A percentile compares a stretch with the other conserved stretches of the same genome.
phyloP scores from a whole-genome alignment of 179 eudicot genomes.

The Silene coronaria region DNA sequence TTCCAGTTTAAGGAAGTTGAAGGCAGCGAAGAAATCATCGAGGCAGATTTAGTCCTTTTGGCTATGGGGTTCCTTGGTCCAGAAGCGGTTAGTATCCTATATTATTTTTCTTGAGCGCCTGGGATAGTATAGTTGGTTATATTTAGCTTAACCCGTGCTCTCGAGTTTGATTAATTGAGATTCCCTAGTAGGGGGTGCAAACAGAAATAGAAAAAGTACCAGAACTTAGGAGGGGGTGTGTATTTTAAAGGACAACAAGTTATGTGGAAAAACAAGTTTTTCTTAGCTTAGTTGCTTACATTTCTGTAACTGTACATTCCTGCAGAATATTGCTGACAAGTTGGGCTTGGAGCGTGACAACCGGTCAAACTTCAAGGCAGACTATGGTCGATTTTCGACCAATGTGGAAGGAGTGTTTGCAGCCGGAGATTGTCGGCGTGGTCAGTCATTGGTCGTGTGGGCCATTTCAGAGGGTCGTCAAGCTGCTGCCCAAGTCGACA shows the following conservation, averaged over 20 bases:
- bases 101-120: background rate
- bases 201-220: no score
- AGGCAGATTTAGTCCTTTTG: constrained; percentile 79
- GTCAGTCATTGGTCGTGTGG: constrained; percentile 98
- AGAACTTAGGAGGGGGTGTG: no score
- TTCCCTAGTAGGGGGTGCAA: no score
- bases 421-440: constrained; percentile 93
- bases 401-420: constrained; percentile 86
- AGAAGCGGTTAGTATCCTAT: constrained; percentile 68
- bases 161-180: background rate
- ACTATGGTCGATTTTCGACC: constrained; percentile 83
- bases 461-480: constrained; percentile 87
- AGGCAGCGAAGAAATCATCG: constrained; percentile 69
- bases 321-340: constrained; percentile 73
- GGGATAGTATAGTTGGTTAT: background rate
- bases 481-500: constrained; percentile 82
- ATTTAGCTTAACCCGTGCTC: background rate
- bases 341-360: constrained; percentile 80
- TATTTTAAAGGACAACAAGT: background rate
- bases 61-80: constrained; percentile 99
- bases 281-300: constrained; percentile 12
- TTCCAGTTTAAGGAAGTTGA: constrained; percentile 83
- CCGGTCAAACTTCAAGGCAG: constrained; percentile 85
- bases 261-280: background rate
- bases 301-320: background rate